phyloP scores from a whole-genome alignment of 2,329 filamentous ascomycete species.

The Tetracladium maxilliforme region DNA sequence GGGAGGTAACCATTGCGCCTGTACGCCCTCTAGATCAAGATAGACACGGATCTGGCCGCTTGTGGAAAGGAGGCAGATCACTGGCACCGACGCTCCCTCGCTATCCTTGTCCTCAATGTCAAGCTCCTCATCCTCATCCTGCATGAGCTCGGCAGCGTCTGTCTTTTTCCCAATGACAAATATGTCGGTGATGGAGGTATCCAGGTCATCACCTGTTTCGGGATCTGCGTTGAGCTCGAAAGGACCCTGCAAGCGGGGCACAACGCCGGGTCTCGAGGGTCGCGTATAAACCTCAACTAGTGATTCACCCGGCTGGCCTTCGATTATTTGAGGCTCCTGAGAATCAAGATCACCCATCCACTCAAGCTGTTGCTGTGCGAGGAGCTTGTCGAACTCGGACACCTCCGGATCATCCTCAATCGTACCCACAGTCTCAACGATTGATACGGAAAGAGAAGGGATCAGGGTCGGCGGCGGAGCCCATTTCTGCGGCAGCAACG shows the following conservation, averaged over 20 bases:
- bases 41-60: constrained; percentile 47
- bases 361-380: constrained; percentile 49
- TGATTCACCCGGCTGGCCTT: constrained; percentile 31
- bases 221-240: constrained; percentile 35
- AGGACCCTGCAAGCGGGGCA: constrained; percentile 47
- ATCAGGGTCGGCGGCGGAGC: constrained; percentile 62
- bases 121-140: constrained; percentile 48
- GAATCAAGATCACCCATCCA: constrained; percentile 54
- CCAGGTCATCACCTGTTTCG: constrained; percentile 37
- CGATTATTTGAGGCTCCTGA: constrained; percentile 42
- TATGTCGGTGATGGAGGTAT: constrained; percentile 44
- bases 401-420: constrained; percentile 43
- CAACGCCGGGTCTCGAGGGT: constrained; percentile 38
- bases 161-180: constrained; percentile 47
- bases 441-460: constrained; percentile 68
- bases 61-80: constrained; percentile 44
- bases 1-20: constrained; percentile 52
- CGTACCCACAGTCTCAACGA: constrained; percentile 57
- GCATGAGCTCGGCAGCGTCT: constrained; percentile 43
- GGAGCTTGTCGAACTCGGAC: constrained; percentile 34
- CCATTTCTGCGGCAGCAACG: constrained; percentile 79
- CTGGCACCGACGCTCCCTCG: constrained; percentile 43
- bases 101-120: constrained; percentile 39
- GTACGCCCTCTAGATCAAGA: constrained; percentile 44
- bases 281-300: constrained; percentile 39